A percentile compares a stretch with the other conserved stretches of the same genome.
Conservation (phyloP, 2,329 filamentous ascomycete species). For the Pyrenochaeta sp. region DNA sequence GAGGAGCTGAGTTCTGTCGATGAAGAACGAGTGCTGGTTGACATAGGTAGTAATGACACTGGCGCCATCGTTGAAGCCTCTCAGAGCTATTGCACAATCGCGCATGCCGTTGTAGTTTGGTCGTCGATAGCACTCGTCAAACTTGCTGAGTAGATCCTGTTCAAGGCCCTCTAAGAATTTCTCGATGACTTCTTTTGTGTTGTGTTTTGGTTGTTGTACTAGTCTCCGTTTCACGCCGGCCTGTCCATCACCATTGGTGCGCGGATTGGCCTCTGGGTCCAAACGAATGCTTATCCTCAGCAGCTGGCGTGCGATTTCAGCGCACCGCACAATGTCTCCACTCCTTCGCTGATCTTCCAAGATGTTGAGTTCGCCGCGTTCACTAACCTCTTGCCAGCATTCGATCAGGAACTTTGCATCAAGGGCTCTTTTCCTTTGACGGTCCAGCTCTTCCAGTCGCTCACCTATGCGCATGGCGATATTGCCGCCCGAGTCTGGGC, state of each 20-base stretch:
- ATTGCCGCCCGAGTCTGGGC: slow-evolving; percentile 74
- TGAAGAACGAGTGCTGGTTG: slow-evolving; percentile 99
- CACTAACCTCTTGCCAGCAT: slow-evolving; percentile 95
- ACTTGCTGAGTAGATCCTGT: slow-evolving; percentile 93
- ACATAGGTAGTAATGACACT: slow-evolving; percentile 97
- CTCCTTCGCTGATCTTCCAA: slow-evolving; percentile 87
- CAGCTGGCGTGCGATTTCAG: slow-evolving; percentile 90
- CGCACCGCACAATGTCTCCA: slow-evolving; percentile 91
- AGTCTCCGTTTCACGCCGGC: slow-evolving; percentile 58
- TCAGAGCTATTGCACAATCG: slow-evolving; percentile 90
- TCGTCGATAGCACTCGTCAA: slow-evolving; percentile 94
- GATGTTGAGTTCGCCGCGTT: slow-evolving; percentile 84
- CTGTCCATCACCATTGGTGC: slow-evolving; percentile 50
- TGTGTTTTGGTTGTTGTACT: slow-evolving; percentile 54
- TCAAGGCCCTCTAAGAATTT: slow-evolving; percentile 96
- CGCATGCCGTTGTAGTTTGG: slow-evolving; percentile 99
- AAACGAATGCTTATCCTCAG: slow-evolving; percentile 93
- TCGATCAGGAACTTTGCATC: slow-evolving; percentile 96
- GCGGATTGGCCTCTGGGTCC: slow-evolving; percentile 71
- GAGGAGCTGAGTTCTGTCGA: slow-evolving; percentile 90
- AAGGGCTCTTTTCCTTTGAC: slow-evolving; percentile 85
- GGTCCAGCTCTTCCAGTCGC: slow-evolving; percentile 90
- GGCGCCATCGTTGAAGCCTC: slow-evolving; percentile 94
- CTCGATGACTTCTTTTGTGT: slow-evolving; percentile 90
- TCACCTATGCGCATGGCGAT: slow-evolving; percentile 95